Percentiles rank a stretch among this genome's conserved stretches.
Evolutionary conservation across 2,329 filamentous ascomycete genomes (phyloP).

Genomic region (Botrytis pseudocinerea): DNA sequence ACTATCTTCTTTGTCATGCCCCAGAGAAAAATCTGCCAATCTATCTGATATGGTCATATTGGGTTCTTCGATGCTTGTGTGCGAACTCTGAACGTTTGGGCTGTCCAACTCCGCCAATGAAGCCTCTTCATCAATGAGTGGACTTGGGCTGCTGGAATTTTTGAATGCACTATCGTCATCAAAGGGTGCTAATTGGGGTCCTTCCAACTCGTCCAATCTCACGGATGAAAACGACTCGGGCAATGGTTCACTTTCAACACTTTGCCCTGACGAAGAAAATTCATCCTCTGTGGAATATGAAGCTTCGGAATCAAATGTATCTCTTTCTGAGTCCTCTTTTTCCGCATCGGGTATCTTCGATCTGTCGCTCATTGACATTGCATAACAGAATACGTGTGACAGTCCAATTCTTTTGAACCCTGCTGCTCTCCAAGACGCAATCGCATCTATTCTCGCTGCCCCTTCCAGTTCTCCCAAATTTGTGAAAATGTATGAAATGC

Average conservation of each 20-base stretch:
- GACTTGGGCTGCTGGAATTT: background rate
- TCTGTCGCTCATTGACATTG: background rate
- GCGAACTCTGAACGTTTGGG: background rate
- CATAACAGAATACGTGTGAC: constrained; percentile 1
- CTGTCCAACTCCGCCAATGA: background rate
- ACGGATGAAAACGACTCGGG: background rate
- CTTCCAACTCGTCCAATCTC: background rate
- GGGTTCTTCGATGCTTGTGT: background rate
- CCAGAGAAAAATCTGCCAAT: background rate
- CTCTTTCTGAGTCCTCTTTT: background rate
- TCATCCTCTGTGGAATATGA: background rate
- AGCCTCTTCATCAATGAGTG: background rate
- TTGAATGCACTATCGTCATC: background rate
- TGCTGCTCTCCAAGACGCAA: background rate
- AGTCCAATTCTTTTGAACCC: background rate
- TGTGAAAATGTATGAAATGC: background rate
- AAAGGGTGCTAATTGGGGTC: background rate
- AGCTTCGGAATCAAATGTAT: background rate
- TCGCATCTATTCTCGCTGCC: background rate
- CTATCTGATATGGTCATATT: background rate
- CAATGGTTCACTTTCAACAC: background rate
- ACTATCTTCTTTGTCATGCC: background rate
- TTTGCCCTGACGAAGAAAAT: background rate
- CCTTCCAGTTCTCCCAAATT: background rate
- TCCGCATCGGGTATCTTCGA: background rate